Base-by-base conservation (phyloP, 2,329 filamentous ascomycete species). In the Immersiporthe knoxdaviesiana region DNA sequence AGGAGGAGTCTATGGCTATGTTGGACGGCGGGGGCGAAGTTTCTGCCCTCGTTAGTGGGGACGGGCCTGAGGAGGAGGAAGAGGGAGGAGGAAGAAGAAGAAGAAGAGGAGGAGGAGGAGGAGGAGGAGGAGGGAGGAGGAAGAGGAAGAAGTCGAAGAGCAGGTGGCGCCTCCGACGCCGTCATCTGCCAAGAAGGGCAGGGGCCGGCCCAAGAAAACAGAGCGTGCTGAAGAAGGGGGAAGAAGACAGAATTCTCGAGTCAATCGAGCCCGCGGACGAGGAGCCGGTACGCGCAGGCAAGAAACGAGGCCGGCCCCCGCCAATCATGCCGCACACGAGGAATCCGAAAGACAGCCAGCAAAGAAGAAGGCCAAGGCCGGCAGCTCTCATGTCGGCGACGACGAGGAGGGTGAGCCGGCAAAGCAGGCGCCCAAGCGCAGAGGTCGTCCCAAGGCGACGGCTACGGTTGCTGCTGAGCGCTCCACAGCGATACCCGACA, bases 401-500 rank as follows among this genome's bases (percentile, higher is more conserved):
- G 70, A 70, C 4, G 35, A 35, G 10, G 63, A 63, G 63, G 68
- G 72, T 24, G 66, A 76, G 70, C 68, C 70, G 16, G 70, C 74
- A 5, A 69, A 74, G 58, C 69, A 72, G 69, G 71, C 27, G 67
- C 71, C 50, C 69, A 74, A n/a, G 44, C 64, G 68, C 18, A 58
- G 65, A 60, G 63, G 50, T 27, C 50, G 58, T 63, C 71, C 74
- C 39, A 79, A 74, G 70, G 77, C 74, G 63, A 62, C 62, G 30
- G 70, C 65, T 4, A 35, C 4, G 39, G 41, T 63, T 35, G 37
- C 66, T n/a, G 37, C 64, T 39, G 66, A 56, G 58, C 35, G 39
- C n/a, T 67, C 71, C 79, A 85, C 70, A 74, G 86, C 27, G 82
- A 81, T 66, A 81, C 80, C 14, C 58, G 54, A 44, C 3, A 69